Evolutionary conservation across 2,329 filamentous ascomycete genomes (phyloP).

Genomic region (Cadophora malorum): DNA sequence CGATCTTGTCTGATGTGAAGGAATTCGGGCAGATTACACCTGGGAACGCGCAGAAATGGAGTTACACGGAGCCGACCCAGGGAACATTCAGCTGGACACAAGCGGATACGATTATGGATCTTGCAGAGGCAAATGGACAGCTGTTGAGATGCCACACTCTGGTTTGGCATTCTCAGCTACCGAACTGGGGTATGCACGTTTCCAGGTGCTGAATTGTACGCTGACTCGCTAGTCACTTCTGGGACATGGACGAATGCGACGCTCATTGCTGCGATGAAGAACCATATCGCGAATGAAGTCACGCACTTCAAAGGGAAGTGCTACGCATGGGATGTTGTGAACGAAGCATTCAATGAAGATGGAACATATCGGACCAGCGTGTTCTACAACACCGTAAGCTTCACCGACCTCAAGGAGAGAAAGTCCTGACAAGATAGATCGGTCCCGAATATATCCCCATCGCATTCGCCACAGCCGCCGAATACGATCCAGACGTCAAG

Average conservation of each 20-base stretch:
- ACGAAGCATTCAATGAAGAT: slow-evolving; percentile 67
- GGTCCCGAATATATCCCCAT: slow-evolving; percentile 58
- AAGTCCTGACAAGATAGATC: slow-evolving; percentile 39
- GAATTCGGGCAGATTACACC: slow-evolving; percentile 72
- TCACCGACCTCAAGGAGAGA: background rate
- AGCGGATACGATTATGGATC: slow-evolving; percentile 60
- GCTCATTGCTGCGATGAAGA: slow-evolving; percentile 61
- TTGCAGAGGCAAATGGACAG: slow-evolving; percentile 57
- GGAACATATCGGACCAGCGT: slow-evolving; percentile 59
- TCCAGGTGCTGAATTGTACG: background rate
- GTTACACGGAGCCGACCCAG: slow-evolving; percentile 62
- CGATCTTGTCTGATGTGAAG: slow-evolving; percentile 58
- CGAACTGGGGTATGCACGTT: slow-evolving; percentile 51
- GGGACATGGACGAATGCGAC: slow-evolving; percentile 63
- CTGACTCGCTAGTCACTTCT: slow-evolving; percentile 46
- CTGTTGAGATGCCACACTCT: slow-evolving; percentile 59
- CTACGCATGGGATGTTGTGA: slow-evolving; percentile 71
- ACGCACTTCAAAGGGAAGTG: slow-evolving; percentile 66
- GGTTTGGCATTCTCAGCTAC: slow-evolving; percentile 58
- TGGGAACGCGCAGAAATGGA: slow-evolving; percentile 70
- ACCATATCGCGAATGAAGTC: slow-evolving; percentile 66
- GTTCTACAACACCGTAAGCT: slow-evolving; percentile 54
- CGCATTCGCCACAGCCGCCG: slow-evolving; percentile 41
- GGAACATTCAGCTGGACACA: slow-evolving; percentile 62
- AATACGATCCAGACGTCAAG: slow-evolving; percentile 39